These are phyloP conservation scores for Leccinum boreale DNA, from an alignment of 768 basidiomycete species.

Conservation along the genomic window DNA sequence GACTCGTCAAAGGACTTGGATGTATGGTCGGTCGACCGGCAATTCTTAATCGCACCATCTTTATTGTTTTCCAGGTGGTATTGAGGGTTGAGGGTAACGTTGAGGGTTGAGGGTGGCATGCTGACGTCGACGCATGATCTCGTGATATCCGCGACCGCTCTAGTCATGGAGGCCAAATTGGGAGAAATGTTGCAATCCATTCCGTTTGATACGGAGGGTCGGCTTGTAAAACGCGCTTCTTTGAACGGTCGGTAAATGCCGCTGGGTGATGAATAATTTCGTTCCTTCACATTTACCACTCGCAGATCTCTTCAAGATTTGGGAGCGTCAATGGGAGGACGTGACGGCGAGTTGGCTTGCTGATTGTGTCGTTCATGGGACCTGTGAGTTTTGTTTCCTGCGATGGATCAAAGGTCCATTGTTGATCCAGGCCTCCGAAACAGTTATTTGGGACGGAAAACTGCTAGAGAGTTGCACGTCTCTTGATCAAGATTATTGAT, in stretches of 20 bases:
- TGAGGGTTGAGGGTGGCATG: constrained; percentile 43
- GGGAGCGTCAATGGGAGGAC: constrained; percentile 25
- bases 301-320: constrained; percentile 26
- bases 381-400: constrained; percentile 39
- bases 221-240: constrained; percentile 44
- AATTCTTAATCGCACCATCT: not conserved
- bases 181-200: constrained; percentile 38
- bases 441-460: constrained; percentile 55
- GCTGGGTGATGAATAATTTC: not conserved
- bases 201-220: constrained; percentile 56
- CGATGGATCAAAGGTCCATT: not conserved
- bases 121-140: constrained; percentile 44
- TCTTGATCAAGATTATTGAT: constrained; percentile 40
- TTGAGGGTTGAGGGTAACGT: constrained; percentile 6
- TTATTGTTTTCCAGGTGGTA: constrained; percentile 40
- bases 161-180: constrained; percentile 59
- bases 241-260: constrained; percentile 44
- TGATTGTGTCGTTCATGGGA: constrained; percentile 33
- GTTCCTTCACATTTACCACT: not conserved
- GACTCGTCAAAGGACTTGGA: constrained; percentile 46
- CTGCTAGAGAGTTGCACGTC: constrained; percentile 37
- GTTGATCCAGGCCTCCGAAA: constrained; percentile 1
- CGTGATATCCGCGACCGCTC: constrained; percentile 46
- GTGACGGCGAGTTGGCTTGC: constrained; percentile 17
- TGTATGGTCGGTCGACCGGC: constrained; percentile 48